phyloP scores from a whole-genome alignment of 108 stramenopile species.

The Aurantiochytrium sp. region DNA sequence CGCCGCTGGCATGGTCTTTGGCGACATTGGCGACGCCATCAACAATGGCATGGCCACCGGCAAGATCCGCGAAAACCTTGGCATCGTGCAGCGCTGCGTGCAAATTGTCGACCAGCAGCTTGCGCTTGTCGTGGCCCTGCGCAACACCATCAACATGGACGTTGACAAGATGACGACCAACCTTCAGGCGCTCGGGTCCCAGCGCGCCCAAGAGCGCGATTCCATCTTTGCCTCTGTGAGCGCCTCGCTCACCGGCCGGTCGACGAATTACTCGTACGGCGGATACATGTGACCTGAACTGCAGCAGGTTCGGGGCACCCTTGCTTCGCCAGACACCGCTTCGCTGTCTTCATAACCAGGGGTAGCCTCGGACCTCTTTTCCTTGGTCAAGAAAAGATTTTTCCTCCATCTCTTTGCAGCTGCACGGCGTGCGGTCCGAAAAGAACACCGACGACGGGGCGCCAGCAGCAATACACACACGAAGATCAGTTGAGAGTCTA shows the following conservation, averaged over 20 bases:
- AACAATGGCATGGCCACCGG: constrained; percentile 5
- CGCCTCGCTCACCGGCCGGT: background rate
- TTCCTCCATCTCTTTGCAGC: too few species aligned
- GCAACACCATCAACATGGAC: background rate
- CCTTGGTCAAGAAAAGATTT: too few species aligned
- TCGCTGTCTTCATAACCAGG: too few species aligned
- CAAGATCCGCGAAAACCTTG: constrained; percentile 5
- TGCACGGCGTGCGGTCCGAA: too few species aligned
- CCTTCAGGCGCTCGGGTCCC: background rate
- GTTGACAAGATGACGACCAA: background rate
- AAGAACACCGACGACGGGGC: too few species aligned
- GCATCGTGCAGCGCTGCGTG: background rate
- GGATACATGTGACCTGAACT: too few species aligned
- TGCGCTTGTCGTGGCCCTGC: background rate
- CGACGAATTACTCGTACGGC: too few species aligned
- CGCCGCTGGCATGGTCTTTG: background rate
- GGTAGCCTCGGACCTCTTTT: too few species aligned
- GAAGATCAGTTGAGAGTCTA: too few species aligned
- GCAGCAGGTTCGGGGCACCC: too few species aligned
- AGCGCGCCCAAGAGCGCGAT: background rate
- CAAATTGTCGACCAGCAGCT: constrained; percentile 1
- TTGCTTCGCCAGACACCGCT: too few species aligned
- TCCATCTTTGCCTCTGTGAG: background rate
- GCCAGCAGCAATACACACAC: too few species aligned
- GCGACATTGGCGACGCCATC: background rate